Conservation (phyloP, 371 early-diverging fungal genomes). For the Mucor saturninus region DNA sequence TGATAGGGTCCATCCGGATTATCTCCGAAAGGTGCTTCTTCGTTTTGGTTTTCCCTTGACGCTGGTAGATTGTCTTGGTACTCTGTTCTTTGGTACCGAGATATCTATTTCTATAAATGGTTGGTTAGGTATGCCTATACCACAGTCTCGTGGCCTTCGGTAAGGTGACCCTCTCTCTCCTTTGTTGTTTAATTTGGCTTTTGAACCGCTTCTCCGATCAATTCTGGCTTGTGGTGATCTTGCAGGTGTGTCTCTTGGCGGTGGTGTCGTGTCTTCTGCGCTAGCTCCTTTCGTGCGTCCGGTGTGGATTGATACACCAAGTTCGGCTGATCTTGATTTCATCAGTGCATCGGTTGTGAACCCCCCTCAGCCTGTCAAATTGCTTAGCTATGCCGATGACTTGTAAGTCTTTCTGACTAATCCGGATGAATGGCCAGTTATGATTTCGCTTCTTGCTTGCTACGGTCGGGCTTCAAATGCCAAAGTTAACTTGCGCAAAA, state of each 20-base stretch:
- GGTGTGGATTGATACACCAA: no score
- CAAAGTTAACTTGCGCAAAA: slow-evolving; percentile 16
- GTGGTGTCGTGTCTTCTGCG: no score
- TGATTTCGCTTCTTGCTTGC: neutral
- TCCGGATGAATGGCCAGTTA: no score
- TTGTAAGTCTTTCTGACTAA: neutral
- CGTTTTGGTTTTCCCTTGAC: slow-evolving; percentile 15
- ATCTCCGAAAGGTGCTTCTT: slow-evolving; percentile 1
- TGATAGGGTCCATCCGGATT: slow-evolving; percentile 21
- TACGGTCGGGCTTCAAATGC: slow-evolving; percentile 23
- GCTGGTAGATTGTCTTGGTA: neutral
- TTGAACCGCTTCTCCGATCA: no score
- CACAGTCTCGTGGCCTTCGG: slow-evolving; percentile 7
- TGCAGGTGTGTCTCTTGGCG: no score
- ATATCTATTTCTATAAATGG: slow-evolving; percentile 6
- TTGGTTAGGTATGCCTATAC: neutral
- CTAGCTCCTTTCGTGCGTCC: no score
- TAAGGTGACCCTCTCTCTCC: slow-evolving; percentile 27
- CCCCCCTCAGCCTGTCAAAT: no score
- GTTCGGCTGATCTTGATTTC: no score
- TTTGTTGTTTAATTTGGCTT: slow-evolving; percentile 22
- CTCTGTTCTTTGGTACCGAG: neutral
- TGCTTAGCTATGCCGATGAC: neutral
- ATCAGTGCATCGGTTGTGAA: no score
- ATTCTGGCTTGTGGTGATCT: no score